phyloP scores from a whole-genome alignment of 2,329 filamentous ascomycete genomes.

The Ophiostoma ulmi region DNA sequence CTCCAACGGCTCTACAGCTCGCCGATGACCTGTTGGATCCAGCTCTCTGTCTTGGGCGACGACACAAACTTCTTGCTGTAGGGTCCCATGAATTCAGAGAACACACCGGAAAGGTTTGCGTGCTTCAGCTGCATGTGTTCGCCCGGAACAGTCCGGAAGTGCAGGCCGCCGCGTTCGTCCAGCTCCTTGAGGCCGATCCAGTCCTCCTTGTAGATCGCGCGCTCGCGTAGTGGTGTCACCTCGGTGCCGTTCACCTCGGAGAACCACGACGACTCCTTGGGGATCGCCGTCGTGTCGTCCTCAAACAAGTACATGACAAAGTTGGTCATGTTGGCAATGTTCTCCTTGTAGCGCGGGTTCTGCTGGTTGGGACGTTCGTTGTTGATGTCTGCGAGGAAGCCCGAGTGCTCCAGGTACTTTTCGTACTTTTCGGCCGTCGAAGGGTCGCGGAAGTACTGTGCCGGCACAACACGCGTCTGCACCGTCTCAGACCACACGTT shows the following conservation, averaged over 20 bases:
- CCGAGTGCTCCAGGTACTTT: constrained; percentile 71
- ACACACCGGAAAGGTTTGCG: constrained; percentile 59
- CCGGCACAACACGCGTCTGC: constrained; percentile 76
- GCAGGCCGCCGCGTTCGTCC: constrained; percentile 71
- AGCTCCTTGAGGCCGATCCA: constrained; percentile 82
- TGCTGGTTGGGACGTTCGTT: constrained; percentile 71
- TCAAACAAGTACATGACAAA: constrained; percentile 89
- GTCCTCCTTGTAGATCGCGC: constrained; percentile 77
- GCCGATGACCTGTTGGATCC: not conserved
- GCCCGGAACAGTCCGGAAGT: constrained; percentile 68
- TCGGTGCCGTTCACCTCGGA: constrained; percentile 72
- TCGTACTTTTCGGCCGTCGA: constrained; percentile 58
- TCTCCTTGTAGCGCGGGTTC: constrained; percentile 67
- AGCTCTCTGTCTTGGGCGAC: constrained; percentile 1
- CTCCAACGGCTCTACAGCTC: constrained; percentile 19
- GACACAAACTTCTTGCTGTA: constrained; percentile 37
- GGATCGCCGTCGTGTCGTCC: constrained; percentile 78
- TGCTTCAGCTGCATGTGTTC: constrained; percentile 77
- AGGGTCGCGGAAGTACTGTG: constrained; percentile 86
- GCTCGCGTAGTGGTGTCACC: constrained; percentile 61
- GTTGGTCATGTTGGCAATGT: constrained; percentile 64
- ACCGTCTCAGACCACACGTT: constrained; percentile 78
- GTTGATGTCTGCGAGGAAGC: constrained; percentile 93
- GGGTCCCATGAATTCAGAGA: constrained; percentile 62
- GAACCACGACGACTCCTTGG: constrained; percentile 90